A percentile compares a stretch with the other conserved stretches of the same genome.
These are phyloP conservation scores for Amphibolis antarctica DNA, from an alignment of 106 monocot genomes.

Conservation along the genomic window DNA sequence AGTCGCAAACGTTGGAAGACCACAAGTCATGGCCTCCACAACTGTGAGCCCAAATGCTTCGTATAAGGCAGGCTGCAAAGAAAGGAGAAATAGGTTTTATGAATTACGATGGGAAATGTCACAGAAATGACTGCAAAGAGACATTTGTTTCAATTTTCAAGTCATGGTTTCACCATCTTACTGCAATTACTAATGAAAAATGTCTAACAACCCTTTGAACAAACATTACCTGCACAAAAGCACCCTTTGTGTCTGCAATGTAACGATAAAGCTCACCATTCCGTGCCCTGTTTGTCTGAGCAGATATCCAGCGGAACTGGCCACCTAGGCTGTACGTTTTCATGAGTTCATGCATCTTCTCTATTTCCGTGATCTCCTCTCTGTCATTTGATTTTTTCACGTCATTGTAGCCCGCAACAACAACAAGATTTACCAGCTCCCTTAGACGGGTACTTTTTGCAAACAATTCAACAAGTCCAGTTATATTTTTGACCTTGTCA, in stretches of 20 bases:
- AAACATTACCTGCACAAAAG: constrained; percentile 68
- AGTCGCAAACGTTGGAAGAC: constrained; percentile 90
- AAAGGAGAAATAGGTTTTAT: background rate
- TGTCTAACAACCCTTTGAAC: too few relatives aligned
- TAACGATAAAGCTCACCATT: constrained; percentile 97
- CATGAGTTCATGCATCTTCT: constrained; percentile 82
- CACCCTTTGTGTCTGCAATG: constrained; percentile 78
- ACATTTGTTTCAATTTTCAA: background rate
- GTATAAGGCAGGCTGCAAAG: constrained; percentile 77
- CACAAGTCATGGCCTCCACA: constrained; percentile 86
- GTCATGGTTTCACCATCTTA: background rate
- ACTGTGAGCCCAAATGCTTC: constrained; percentile 95
- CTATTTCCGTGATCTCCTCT: constrained; percentile 86
- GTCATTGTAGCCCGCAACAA: constrained; percentile 75
- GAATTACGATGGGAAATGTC: background rate
- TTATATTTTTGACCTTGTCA: constrained; percentile 85
- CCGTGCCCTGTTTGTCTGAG: constrained; percentile 62
- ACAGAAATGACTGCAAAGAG: background rate
- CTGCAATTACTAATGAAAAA: too few relatives aligned
- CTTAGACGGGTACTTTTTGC: constrained; percentile 48
- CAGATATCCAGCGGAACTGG: constrained; percentile 89
- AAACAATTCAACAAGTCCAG: constrained; percentile 65
- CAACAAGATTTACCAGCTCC: constrained; percentile 66
- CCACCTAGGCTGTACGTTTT: constrained; percentile 61
- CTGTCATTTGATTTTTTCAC: constrained; percentile 65